These are phyloP conservation scores for Lachnellula cervina DNA, from an alignment of 2,329 filamentous ascomycete species.

Conservation along the genomic window DNA sequence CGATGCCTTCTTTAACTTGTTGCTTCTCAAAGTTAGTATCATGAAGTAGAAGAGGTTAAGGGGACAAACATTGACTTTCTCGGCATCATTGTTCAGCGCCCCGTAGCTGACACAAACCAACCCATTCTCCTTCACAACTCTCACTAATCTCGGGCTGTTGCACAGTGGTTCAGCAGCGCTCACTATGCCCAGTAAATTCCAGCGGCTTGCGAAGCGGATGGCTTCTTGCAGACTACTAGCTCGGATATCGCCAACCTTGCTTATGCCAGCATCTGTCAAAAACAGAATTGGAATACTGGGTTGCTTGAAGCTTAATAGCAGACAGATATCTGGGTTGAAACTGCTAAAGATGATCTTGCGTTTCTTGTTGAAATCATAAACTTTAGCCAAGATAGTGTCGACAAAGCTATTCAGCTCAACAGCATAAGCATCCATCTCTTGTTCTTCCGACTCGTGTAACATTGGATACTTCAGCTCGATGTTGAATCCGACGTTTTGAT, in stretches of 20 bases:
- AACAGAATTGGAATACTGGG: conserved; percentile 95
- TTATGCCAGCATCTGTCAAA: conserved; percentile 82
- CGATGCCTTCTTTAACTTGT: conserved; percentile 93
- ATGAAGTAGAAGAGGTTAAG: background rate
- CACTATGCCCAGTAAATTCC: conserved; percentile 92
- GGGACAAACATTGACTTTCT: conserved; percentile 71
- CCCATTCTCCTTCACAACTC: conserved; percentile 89
- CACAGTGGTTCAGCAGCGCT: conserved; percentile 84
- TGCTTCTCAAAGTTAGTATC: conserved; percentile 14
- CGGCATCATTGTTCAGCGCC: conserved; percentile 79
- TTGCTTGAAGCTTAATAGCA: conserved; percentile 93
- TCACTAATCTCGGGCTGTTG: conserved; percentile 80
- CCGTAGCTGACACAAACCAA: conserved; percentile 95
- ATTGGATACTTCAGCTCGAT: conserved; percentile 99
- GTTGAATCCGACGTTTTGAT: conserved; percentile 85
- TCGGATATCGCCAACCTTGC: conserved; percentile 77
- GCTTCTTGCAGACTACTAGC: conserved; percentile 92
- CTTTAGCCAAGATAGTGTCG: conserved; percentile 83
- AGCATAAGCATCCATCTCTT: conserved; percentile 94
- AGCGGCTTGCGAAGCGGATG: conserved; percentile 86
- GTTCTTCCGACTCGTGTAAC: conserved; percentile 90
- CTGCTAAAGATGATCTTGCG: conserved; percentile 96
- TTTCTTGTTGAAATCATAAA: conserved; percentile 76
- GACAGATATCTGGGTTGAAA: conserved; percentile 95
- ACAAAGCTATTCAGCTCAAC: conserved; percentile 96